Evolutionary conservation across 352 stramenopile species (phyloP).

Genomic region (Pythium dissimile): DNA sequence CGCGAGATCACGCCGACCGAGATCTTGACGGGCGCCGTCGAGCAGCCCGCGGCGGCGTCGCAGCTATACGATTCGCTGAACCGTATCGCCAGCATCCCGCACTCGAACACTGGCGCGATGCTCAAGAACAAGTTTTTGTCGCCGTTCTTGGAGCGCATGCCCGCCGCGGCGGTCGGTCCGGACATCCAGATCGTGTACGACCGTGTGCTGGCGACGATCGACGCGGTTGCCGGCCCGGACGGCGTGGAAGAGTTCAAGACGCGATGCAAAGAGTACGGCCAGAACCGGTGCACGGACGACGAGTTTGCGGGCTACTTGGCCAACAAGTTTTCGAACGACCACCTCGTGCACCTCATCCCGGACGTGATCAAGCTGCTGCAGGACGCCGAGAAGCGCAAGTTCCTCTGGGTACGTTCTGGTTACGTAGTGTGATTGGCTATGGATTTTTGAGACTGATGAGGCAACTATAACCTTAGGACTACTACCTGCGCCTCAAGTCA

Average conservation of each 20-base stretch:
- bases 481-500: conserved; percentile 72
- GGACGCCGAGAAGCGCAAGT: conserved; percentile 80
- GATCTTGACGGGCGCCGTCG: conserved; percentile 78
- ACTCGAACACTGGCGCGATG: conserved; percentile 41
- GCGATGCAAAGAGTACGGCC: conserved; percentile 83
- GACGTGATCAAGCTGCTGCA: conserved; percentile 84
- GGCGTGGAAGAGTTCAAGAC: conserved; percentile 83
- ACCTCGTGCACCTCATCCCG: conserved; percentile 69
- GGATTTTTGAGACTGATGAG: too few species aligned
- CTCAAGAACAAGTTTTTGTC: conserved; percentile 63
- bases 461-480: too few species aligned
- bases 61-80: conserved; percentile 83
- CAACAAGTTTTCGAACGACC: conserved; percentile 67
- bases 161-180: conserved; percentile 54
- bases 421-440: not conserved
- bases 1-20: conserved; percentile 80
- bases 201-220: conserved; percentile 73
- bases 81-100: conserved; percentile 67
- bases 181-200: conserved; percentile 87
- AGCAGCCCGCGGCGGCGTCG: conserved; percentile 75
- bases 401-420: conserved; percentile 72
- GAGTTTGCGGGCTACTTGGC: conserved; percentile 66
- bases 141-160: conserved; percentile 74
- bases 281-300: conserved; percentile 75
- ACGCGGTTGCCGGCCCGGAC: conserved; percentile 42